phyloP scores from a whole-genome alignment of 1,139 yeast species.

The Martiniozyma asiatica region DNA sequence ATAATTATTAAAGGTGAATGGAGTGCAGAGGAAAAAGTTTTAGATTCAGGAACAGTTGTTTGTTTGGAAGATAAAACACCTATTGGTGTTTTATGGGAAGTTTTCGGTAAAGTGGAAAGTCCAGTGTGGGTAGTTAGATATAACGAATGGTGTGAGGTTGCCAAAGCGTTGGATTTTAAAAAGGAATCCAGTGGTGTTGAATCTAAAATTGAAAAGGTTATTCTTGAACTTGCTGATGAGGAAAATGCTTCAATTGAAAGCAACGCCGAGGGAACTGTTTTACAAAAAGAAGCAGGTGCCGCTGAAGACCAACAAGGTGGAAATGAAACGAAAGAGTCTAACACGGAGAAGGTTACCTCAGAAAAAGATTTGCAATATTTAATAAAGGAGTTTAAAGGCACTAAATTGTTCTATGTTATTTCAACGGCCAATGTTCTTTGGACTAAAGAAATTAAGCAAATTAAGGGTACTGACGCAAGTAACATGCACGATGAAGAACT shows the following conservation, averaged over 20 bases:
- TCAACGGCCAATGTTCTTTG: conserved; percentile 69
- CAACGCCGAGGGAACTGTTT: too few relatives aligned
- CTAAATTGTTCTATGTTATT: conserved; percentile 62
- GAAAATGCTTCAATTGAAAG: too few relatives aligned
- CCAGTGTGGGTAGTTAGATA: conserved; percentile 76
- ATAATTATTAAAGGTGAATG: conserved; percentile 60
- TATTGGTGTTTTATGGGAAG: conserved; percentile 79
- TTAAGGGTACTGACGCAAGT: conserved; percentile 90
- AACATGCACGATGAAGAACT: conserved; percentile 91
- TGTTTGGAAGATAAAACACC: conserved; percentile 64
- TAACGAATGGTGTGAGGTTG: too few relatives aligned
- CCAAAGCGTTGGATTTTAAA: too few relatives aligned
- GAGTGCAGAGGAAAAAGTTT: conserved; percentile 77
- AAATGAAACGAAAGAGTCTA: too few relatives aligned
- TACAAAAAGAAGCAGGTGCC: conserved; percentile 36
- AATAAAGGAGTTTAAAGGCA: conserved; percentile 43
- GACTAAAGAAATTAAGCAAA: conserved; percentile 55
- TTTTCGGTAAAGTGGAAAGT: conserved; percentile 79
- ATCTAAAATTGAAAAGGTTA: too few relatives aligned
- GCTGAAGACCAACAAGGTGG: conserved; percentile 31
- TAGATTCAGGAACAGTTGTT: conserved; percentile 71
- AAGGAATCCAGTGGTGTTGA: too few relatives aligned
- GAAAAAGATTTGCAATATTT: too few relatives aligned
- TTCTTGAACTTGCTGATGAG: too few relatives aligned
- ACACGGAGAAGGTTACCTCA: too few relatives aligned